Base-by-base conservation (phyloP, 768 basidiomycete genomes). In the Mycena maculata region DNA sequence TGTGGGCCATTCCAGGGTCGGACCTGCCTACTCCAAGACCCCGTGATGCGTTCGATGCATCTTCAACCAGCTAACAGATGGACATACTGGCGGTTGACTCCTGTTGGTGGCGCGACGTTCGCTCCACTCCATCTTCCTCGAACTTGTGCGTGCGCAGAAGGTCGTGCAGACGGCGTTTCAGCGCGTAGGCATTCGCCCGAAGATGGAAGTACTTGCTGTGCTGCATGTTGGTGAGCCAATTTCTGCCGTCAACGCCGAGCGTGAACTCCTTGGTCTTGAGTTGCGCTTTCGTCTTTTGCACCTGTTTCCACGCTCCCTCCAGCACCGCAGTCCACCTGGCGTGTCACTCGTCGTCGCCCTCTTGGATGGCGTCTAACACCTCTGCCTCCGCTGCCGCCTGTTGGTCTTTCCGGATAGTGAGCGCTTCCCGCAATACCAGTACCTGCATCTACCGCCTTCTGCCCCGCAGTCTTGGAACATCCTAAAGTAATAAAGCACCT, bases 111-210 rank as follows among this genome's bases (percentile, higher is more conserved):
- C 74, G 7, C 63, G 44, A 61, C 64, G 69, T 49, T 12, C 73
- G 44, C 60, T 78, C 70, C 0, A 76, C 33, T 15, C 61, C 39
- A 11, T 77, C 73, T 25, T 75, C 28, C 60, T 78, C 77, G 71
- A 77, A 79, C 61, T 78, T 79, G 4, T 68, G 54, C 16, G 71
- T 52, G 4, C 70, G 60, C 5, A 78, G 54, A 4, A 52, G 50
- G 27, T 76, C 69, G 0, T 70, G 67, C 1, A 78, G 61, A 7
- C 72, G 41, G 11, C 60, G 49, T 59, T 79, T 79, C n/a, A 76
- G 18, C 9, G 72, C 74, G 7, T 48, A 56, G 5, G 74, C 73
- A 67, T 76, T 73, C 65, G 77, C 65, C 0, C 67, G 69, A 20
- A 67, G 25, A 8, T 58, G 30, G 30, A 76, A 49, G 48, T 61